These are phyloP conservation scores for Cyberlindnera euphorbiae DNA, from an alignment of 805 yeast species.

Conservation along the genomic window DNA sequence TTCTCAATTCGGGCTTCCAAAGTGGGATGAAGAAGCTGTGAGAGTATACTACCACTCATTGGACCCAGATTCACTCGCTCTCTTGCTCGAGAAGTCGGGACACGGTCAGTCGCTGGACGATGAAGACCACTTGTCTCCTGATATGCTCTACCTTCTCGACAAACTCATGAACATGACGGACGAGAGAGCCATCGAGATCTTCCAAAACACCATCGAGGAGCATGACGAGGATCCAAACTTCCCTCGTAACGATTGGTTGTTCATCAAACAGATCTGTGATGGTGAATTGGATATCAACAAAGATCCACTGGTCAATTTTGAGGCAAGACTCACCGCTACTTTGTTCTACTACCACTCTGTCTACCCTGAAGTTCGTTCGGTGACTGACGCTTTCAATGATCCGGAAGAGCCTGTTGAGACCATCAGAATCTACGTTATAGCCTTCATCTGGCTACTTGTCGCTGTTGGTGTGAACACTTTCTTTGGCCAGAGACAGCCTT, in stretches of 20 bases:
- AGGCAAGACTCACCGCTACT: constrained; percentile 7
- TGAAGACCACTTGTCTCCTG: constrained; percentile 11
- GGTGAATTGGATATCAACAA: constrained; percentile 4
- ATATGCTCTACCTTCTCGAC: constrained; percentile 12
- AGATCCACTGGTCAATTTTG: constrained; percentile 6
- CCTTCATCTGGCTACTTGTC: constrained; percentile 42
- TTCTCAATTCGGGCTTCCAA: constrained; percentile 12
- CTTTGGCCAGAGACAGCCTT: constrained; percentile 51
- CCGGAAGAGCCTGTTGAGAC: constrained; percentile 45
- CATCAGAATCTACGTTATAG: constrained; percentile 35
- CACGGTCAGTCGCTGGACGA: constrained; percentile 12
- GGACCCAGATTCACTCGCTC: constrained; percentile 3
- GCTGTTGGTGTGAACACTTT: constrained; percentile 54
- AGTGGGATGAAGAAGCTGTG: constrained; percentile 13
- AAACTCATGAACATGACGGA: constrained; percentile 23
- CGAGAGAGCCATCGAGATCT: constrained; percentile 19
- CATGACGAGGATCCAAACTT: constrained; percentile 47
- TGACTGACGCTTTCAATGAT: constrained; percentile 49
- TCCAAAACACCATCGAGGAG: constrained; percentile 35
- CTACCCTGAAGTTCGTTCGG: constrained; percentile 64
- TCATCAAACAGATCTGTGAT: constrained; percentile 2
- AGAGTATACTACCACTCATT: constrained; percentile 8
- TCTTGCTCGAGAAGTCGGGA: constrained; percentile 15
- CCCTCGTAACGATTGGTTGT: constrained; percentile 26
- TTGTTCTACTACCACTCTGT: constrained; percentile 40